These are phyloP conservation scores for Haberlea rhodopensis DNA, from an alignment of 257 asterid genomes.

Conservation along the genomic window DNA sequence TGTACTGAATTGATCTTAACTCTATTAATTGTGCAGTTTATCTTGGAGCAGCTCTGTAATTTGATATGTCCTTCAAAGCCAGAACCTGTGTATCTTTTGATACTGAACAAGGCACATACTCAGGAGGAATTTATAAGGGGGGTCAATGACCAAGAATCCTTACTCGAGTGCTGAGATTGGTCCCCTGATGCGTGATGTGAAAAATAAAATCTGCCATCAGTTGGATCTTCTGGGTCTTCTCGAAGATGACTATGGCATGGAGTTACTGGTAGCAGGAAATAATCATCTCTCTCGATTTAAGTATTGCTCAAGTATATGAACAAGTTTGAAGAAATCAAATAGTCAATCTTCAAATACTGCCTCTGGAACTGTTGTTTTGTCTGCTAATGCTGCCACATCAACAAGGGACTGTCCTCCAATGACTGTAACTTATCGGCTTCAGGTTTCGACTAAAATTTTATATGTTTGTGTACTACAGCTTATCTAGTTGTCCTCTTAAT, in stretches of 20 bases:
- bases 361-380: constrained; percentile 66
- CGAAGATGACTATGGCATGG: constrained; percentile 99
- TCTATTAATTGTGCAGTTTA: constrained; percentile 53
- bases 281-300: constrained; percentile 95
- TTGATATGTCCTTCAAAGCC: constrained; percentile 93
- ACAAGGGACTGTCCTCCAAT: constrained; percentile 91
- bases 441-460: constrained; percentile 46
- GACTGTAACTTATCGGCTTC: constrained; percentile 96
- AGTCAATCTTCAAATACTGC: constrained; percentile 66
- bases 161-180: constrained; percentile 97
- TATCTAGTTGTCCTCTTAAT: constrained; percentile 7
- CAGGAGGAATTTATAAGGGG: constrained; percentile 99
- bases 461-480: constrained; percentile 13
- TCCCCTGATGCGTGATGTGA: constrained; percentile 99
- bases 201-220: constrained; percentile 97
- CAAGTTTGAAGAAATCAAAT: constrained; percentile 90
- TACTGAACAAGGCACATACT: constrained; percentile 92
- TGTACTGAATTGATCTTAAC: constrained; percentile 14
- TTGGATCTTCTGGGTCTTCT: constrained; percentile 92
- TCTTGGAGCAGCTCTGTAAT: constrained; percentile 98
- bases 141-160: constrained; percentile 99
- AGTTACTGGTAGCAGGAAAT: constrained; percentile 89
- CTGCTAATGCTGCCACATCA: constrained; percentile 58
- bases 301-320: constrained; percentile 88
- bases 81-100: constrained; percentile 75